Conservation (phyloP, 495 filamentous ascomycete species). For the Pyronema omphalodes region DNA sequence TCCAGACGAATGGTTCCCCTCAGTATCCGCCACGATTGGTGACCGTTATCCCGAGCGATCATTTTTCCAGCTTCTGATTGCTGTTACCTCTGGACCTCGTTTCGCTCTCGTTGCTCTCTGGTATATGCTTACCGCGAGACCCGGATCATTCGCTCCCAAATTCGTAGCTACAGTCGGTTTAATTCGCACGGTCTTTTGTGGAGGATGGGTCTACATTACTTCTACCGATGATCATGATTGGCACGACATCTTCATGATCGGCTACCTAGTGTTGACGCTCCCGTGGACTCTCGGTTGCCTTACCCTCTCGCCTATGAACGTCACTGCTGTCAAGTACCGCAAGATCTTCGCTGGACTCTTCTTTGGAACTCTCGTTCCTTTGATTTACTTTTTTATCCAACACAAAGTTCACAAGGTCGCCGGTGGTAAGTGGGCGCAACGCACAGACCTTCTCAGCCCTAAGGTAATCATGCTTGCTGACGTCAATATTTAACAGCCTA, state of each 20-base stretch:
- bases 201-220: conserved; percentile 97
- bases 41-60: conserved; percentile 95
- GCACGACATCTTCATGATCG: conserved; percentile 99
- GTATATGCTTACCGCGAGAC: conserved; percentile 71
- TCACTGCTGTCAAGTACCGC: conserved; percentile 66
- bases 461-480: background rate
- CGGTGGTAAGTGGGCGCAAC: conserved; percentile 50
- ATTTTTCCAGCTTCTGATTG: conserved; percentile 92
- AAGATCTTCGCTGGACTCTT: conserved; percentile 71
- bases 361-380: conserved; percentile 73
- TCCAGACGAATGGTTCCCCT: conserved; percentile 97
- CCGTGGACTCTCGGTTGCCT: conserved; percentile 92
- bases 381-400: conserved; percentile 96
- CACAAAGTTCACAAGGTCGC: conserved; percentile 92
- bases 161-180: conserved; percentile 63
- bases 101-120: conserved; percentile 83
- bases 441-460: conserved; percentile 1
- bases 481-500: conserved; percentile 45
- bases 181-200: conserved; percentile 82
- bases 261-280: conserved; percentile 81
- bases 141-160: conserved; percentile 58
- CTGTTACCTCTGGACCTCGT: conserved; percentile 81
- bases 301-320: conserved; percentile 71
- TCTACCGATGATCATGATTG: conserved; percentile 96
- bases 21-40: conserved; percentile 95